Evolutionary conservation across 2,329 filamentous ascomycete species (phyloP).

Genomic region (Teratosphaeria viscida): DNA sequence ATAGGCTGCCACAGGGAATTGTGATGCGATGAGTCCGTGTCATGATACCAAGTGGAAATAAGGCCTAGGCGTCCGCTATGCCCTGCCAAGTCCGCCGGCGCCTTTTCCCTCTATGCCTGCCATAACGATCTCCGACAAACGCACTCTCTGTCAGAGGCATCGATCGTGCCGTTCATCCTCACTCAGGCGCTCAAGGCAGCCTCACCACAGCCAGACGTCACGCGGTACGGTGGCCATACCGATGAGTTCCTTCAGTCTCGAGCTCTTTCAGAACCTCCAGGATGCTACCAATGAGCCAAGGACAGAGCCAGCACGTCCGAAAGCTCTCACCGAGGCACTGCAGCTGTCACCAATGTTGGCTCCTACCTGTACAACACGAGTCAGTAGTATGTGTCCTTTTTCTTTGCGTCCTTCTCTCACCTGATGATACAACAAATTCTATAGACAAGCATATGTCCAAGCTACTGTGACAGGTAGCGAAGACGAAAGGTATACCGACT

Average conservation of each 20-base stretch:
- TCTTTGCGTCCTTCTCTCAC: background rate
- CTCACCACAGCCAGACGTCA: background rate
- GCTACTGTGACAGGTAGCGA: constrained; percentile 26
- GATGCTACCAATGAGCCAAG: background rate
- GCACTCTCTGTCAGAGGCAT: too few species aligned
- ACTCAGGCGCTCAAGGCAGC: background rate
- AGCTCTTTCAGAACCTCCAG: background rate
- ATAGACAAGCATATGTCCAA: constrained; percentile 33
- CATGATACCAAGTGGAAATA: too few species aligned
- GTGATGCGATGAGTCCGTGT: too few species aligned
- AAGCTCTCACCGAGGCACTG: background rate
- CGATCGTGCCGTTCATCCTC: background rate
- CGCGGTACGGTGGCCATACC: background rate
- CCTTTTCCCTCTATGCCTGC: background rate
- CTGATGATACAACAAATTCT: background rate
- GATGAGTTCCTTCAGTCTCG: background rate
- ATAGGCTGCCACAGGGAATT: too few species aligned
- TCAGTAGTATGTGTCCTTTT: background rate
- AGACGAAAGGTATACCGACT: constrained; percentile 24
- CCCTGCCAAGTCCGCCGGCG: too few species aligned
- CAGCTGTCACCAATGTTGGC: background rate
- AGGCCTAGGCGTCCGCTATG: too few species aligned
- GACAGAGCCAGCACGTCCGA: background rate
- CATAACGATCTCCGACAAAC: background rate
- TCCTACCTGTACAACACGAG: background rate